Evolutionary conservation across 192 early-diverging fungal species (phyloP), one percentile per base, ranked within the genome.

Genomic region (Hyaloraphidium curvatum): DNA sequence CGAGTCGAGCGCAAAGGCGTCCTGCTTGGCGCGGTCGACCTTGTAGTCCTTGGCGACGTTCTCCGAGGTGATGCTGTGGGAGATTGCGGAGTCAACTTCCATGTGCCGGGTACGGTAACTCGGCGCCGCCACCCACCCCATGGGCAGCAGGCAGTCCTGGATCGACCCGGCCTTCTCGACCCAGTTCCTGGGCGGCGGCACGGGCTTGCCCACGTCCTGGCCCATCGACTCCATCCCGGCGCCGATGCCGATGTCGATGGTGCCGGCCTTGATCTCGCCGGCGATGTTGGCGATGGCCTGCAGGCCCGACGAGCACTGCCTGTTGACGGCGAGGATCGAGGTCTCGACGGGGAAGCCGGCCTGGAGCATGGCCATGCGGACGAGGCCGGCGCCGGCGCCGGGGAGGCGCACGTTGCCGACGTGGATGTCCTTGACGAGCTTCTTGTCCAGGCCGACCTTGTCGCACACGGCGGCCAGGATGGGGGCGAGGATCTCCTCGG

Each of bases 211-310:
- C 57, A 90, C 90, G 69, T 87, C 79, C 63, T 84, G 75, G 56
- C 86, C 81, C 92, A 96, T 96, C 68, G 82, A 84, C 63, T 96
- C 92, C 21, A 93, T 85, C 63, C 92, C 92, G 39, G 89, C 89
- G 40, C 91, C 89, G 58, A 96, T 89, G 57, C 91, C 91, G 50
- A 86, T 70, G 61, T 90, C 84, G 58, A 96, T 89, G 71, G 78
- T 74, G 50, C 89, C 91, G 28, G 83, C 66, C 67, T 81, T 80
- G 69, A 97, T 93, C 40, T 79, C 82, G 55, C 81, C 75, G 28
- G 87, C 92, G 54, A 97, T 82, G 62, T 82, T 72, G 53, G 75
- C 84, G 50, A 83, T 80, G 14, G 92, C 88, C 53, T 90, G 85
- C 28, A 97, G 79, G 50, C 92, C 89, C 51, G 78, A 83, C 37